Evolutionary conservation across 2,329 filamentous ascomycete species (phyloP).

Genomic region (Calycina herbarum): DNA sequence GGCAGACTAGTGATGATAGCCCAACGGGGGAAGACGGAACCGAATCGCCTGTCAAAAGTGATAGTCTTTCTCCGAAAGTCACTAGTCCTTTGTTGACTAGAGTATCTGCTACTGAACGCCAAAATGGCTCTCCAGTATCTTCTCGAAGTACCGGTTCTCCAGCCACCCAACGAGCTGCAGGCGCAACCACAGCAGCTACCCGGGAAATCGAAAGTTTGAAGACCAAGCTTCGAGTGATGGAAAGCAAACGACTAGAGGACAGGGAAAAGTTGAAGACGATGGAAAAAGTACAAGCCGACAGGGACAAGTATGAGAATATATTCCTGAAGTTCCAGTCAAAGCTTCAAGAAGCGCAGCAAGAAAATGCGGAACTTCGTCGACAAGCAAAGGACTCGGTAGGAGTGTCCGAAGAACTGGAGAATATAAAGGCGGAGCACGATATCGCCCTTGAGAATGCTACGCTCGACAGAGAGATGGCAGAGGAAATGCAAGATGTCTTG

Average conservation of each 20-base stretch:
- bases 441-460: conserved; percentile 81
- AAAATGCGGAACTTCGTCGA: conserved; percentile 74
- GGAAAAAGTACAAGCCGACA: conserved; percentile 73
- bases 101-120: conserved; percentile 27
- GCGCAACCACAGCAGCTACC: conserved; percentile 32
- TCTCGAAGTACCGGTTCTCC: conserved; percentile 30
- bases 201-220: conserved; percentile 84
- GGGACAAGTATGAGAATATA: conserved; percentile 77
- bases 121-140: conserved; percentile 28
- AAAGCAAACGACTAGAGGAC: conserved; percentile 84
- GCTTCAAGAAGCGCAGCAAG: conserved; percentile 80
- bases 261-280: conserved; percentile 79
- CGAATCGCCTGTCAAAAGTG: conserved; percentile 50
- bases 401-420: conserved; percentile 68
- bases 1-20: conserved; percentile 33
- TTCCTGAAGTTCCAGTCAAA: conserved; percentile 91
- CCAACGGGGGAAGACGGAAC: conserved; percentile 32
- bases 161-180: conserved; percentile 25
- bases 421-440: conserved; percentile 80
- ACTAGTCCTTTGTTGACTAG: conserved; percentile 33
- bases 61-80: conserved; percentile 35
- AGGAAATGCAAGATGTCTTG: conserved; percentile 82
- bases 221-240: conserved; percentile 80
- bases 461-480: conserved; percentile 92
- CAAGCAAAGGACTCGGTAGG: conserved; percentile 74